phyloP scores from a whole-genome alignment of 495 filamentous ascomycete species.

The Delitschia confertaspora region DNA sequence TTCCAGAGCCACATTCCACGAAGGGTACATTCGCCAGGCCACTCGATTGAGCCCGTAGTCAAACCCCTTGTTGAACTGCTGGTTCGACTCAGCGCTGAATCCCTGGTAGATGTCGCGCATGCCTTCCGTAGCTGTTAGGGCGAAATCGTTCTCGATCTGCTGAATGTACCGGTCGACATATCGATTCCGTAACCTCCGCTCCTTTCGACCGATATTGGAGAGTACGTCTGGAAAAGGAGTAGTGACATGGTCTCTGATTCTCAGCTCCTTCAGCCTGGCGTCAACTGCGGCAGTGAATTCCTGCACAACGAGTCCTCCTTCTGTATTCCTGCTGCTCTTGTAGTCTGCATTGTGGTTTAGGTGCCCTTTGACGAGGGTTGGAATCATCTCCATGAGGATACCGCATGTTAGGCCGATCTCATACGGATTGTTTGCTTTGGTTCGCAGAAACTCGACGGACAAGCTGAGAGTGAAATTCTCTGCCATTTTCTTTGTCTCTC shows the following conservation, averaged over 20 bases:
- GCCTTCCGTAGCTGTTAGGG: not conserved
- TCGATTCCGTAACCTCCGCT: not conserved
- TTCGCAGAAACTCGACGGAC: not conserved
- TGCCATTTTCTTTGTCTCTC: too few relatives aligned
- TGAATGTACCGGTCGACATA: not conserved
- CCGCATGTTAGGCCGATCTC: not conserved
- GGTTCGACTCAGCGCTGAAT: not conserved
- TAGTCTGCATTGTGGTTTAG: not conserved
- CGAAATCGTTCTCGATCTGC: not conserved
- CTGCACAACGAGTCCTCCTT: not conserved
- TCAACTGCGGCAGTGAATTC: conserved; percentile 6
- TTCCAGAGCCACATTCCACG: conserved; percentile 45
- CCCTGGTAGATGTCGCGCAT: not conserved
- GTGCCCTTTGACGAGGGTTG: not conserved
- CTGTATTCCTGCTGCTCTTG: not conserved
- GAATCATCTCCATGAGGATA: conserved; percentile 1
- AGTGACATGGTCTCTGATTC: not conserved
- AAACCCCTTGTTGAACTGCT: conserved; percentile 12
- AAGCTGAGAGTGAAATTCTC: too few relatives aligned
- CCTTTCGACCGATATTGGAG: conserved; percentile 3
- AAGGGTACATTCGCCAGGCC: conserved; percentile 38
- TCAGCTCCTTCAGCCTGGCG: not conserved
- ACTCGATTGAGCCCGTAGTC: conserved; percentile 10
- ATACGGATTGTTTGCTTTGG: not conserved
- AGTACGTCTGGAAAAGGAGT: conserved; percentile 1